Base-by-base conservation (phyloP, 2,329 filamentous ascomycete species). In the Cladosporium sp. region DNA sequence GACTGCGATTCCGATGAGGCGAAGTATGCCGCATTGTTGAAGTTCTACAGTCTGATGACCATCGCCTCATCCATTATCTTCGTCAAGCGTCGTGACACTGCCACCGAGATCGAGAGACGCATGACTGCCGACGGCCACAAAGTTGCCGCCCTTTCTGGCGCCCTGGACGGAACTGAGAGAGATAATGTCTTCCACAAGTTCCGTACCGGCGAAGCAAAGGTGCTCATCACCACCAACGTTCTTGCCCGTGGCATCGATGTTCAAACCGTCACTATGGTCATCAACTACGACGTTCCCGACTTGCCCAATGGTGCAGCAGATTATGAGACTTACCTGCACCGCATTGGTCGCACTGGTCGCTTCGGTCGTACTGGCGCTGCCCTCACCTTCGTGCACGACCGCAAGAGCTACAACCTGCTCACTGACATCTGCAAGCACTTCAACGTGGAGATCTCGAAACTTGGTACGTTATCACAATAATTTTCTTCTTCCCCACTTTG, bases 51-150 rank as follows among this genome's bases (percentile, higher is more conserved):
- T 66, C 83, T 98, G 53, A 94, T 99, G 87, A 97, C 93, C 18
- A 93, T 98, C 73, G 93, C 93, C 5, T 97, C 94, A 8, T 98
- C 95, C 0, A 97, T 99, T 75, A 98, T 99, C 73, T 99, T 99
- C 75, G 94, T 98, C 78, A 92, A 96, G 91, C 95, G 91, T 61
- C 91, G 93, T 75, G 88, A 90, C 69, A 97, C 93, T 62, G 95
- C 95, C 26, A 86, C 85, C 64, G 88, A 92, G 76, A 97, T 99
- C 69, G 89, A 96, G 78, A 84, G 85, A 66, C 90, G 92, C 70
- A 96, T 99, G 92, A 85, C 87, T 26, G 86, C 85, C 1, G 94
- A 98, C 75, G 94, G 93, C 23, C 95, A 99, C 83, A 92, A 92
- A 72, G 92, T 98, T 26, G 93, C 91, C 5, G 93, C 92, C 26